These are phyloP conservation scores for Escallonia rubra DNA, from an alignment of 129 eudicot species.

Conservation along the genomic window DNA sequence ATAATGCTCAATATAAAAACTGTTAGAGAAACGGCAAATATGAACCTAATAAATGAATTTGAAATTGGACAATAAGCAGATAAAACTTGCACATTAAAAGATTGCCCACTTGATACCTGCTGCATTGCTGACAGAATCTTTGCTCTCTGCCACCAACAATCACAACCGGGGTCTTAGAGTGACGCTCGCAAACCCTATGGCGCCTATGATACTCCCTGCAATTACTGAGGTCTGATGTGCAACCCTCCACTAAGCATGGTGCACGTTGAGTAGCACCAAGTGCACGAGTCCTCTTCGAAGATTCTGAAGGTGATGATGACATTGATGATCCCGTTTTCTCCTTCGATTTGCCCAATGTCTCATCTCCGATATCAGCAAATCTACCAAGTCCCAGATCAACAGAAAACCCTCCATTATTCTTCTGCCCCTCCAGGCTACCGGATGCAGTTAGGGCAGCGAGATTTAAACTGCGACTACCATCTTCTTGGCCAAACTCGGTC, in stretches of 20 bases:
- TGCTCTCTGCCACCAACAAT: conserved; percentile 39
- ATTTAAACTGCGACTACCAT: background rate
- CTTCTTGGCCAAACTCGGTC: conserved; percentile 24
- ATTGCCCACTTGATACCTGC: conserved; percentile 27
- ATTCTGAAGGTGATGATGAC: conserved; percentile 17
- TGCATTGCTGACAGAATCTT: conserved; percentile 65
- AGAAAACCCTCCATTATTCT: conserved; percentile 18
- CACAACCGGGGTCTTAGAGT: conserved; percentile 47
- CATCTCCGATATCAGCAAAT: conserved; percentile 2
- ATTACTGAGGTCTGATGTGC: conserved; percentile 38
- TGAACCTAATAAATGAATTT: no score
- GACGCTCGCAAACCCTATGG: conserved; percentile 53
- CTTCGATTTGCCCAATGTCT: conserved; percentile 6
- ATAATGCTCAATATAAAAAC: no score
- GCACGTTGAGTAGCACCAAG: conserved; percentile 10
- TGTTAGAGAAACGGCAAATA: no score
- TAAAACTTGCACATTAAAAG: no score
- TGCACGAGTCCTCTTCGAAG: conserved; percentile 23
- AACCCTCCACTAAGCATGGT: conserved; percentile 49
- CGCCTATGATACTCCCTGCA: conserved; percentile 61
- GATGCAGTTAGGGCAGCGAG: conserved; percentile 19
- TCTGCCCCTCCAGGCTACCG: conserved; percentile 9
- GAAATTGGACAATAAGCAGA: no score
- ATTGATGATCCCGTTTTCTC: conserved; percentile 15
- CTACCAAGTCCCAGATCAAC: conserved; percentile 16